Evolutionary conservation across 139 green algal genomes (phyloP), one percentile per base, ranked within the genome.

Genomic region (Desmodesmus armatus): DNA sequence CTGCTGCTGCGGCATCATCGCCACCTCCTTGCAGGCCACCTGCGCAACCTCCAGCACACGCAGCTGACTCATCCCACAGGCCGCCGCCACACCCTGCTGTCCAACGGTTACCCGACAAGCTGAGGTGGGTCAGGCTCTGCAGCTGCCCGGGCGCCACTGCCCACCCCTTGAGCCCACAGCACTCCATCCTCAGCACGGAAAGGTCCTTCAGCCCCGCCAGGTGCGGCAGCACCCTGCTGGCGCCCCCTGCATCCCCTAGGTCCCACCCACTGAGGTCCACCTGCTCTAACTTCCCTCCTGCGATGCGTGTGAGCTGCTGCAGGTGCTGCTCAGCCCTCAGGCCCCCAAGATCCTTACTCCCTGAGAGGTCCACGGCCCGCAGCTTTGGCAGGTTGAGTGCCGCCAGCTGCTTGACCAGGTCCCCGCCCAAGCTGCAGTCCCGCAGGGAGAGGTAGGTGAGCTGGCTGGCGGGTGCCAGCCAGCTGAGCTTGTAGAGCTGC

Each of bases 251-350:
- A 39, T 37, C 2, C 21, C 25, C 69, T 1, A 77, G 23, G 1
- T 33, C 9, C 69, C 69, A 77, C 5, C 69, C 69, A 23, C 69
- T 77, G 40, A 77, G 53, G 69, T 77, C 23, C 39, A 77, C 13
- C 33, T 33, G 39, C 3, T 21, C 53, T 23, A 77, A 23, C 69
- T 58, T n/a, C n/a, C n/a, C n/a, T n/a, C n/a, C n/a, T n/a, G n/a
- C n/a, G n/a, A n/a, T n/a, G n/a, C n/a, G 69, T 23, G 69, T 53
- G 23, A 53, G 27, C 39, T 53, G 53, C 23, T 9, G 21, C 3
- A 3, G 21, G 9, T 33, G 17, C 40, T 58, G 39, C 23, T 35
- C 5, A 17, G 11, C 17, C 25, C 60, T 29, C 39, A 37, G 33
- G 40, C 40, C 25, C 69, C 69, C 69, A 7, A 77, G 69, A 3